Percentiles rank a stretch among this genome's conserved stretches.
Evolutionary conservation across 2,329 filamentous ascomycete genomes (phyloP).

Genomic region (Colletotrichum zoysiae): DNA sequence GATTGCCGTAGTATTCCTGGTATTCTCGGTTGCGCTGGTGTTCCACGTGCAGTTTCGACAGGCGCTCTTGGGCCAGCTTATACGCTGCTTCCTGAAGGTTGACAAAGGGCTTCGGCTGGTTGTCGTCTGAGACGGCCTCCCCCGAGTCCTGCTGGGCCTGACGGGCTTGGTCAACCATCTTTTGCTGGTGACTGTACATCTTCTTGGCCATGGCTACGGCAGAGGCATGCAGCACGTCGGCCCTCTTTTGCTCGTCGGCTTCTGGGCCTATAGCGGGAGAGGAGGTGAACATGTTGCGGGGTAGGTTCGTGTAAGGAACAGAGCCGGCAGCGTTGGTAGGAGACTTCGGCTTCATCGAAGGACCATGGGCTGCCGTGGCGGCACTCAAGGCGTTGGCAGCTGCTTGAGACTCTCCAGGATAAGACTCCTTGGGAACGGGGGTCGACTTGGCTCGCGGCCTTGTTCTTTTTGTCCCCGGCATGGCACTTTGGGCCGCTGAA

Average conservation of each 20-base stretch:
- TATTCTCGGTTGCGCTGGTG: conserved; percentile 72
- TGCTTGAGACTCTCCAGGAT: conserved; percentile 71
- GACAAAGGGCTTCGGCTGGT: conserved; percentile 66
- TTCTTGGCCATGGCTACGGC: conserved; percentile 90
- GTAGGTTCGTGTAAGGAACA: conserved; percentile 75
- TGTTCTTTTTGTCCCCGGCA: conserved; percentile 61
- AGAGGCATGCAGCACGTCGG: conserved; percentile 82
- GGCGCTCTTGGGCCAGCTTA: conserved; percentile 84
- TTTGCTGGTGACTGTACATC: conserved; percentile 82
- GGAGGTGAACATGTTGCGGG: conserved; percentile 82
- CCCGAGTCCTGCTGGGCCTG: conserved; percentile 52
- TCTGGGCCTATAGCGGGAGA: conserved; percentile 79
- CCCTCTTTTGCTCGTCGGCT: conserved; percentile 78
- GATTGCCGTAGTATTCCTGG: conserved; percentile 81
- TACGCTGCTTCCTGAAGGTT: conserved; percentile 89
- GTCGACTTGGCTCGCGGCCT: conserved; percentile 75
- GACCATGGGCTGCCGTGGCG: conserved; percentile 75
- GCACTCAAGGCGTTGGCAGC: conserved; percentile 78
- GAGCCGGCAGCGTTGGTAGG: conserved; percentile 73
- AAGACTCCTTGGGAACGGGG: conserved; percentile 61
- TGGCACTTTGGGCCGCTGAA: conserved; percentile 82
- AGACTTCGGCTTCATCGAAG: conserved; percentile 59
- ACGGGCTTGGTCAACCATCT: conserved; percentile 65
- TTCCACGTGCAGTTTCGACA: conserved; percentile 84
- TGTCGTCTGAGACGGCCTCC: conserved; percentile 50